phyloP scores from a whole-genome alignment of 75 land plant genomes.

The Sequoia sempervirens region DNA sequence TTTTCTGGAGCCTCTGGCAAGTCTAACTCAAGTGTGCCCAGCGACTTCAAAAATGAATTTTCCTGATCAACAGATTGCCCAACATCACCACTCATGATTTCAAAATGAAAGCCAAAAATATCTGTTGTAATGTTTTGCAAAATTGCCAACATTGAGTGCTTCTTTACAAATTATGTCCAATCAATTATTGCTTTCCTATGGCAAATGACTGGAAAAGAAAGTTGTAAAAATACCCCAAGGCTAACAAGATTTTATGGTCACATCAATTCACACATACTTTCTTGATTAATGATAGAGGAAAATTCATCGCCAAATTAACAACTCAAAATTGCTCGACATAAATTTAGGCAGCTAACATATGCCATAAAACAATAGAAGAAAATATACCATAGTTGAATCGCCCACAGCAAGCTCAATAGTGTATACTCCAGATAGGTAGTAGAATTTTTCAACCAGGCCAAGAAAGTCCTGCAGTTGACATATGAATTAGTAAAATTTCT shows the following conservation, averaged over 20 bases:
- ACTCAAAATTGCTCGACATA: not conserved
- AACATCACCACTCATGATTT: not conserved
- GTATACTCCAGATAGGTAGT: conserved; percentile 83
- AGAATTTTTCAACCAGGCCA: conserved; percentile 81
- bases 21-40: conserved; percentile 79
- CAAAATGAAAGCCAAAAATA: not conserved
- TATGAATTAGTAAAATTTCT: not conserved
- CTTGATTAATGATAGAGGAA: not conserved
- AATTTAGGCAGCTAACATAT: not conserved
- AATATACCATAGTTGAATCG: conserved; percentile 77
- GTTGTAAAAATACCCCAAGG: not conserved
- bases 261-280: not conserved
- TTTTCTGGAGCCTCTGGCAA: conserved; percentile 90
- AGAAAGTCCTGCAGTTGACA: conserved; percentile 67
- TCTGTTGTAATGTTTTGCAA: not conserved
- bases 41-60: conserved; percentile 60
- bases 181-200: not conserved
- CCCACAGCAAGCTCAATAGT: conserved; percentile 79
- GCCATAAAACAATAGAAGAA: not conserved
- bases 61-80: conserved; percentile 40
- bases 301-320: not conserved
- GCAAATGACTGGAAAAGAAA: not conserved
- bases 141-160: not conserved
- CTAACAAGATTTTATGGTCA: not conserved
- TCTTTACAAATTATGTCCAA: not conserved